Conservation (phyloP, 208 protist genomes). For the Naegleria fowleri region DNA sequence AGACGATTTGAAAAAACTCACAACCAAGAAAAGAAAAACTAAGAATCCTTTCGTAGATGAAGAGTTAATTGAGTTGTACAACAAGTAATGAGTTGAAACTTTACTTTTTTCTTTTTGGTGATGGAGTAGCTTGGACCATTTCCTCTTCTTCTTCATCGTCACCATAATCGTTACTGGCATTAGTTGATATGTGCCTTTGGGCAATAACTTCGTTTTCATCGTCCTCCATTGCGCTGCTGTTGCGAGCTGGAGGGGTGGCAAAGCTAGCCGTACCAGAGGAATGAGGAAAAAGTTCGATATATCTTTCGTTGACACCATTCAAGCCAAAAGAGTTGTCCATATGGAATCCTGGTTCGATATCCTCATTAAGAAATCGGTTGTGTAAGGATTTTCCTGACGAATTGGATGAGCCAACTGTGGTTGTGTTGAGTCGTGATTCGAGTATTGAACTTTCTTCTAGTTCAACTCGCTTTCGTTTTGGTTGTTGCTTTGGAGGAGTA, state of each 20-base stretch:
- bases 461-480: background rate
- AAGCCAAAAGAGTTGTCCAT: background rate
- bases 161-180: background rate
- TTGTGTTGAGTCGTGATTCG: too few species aligned
- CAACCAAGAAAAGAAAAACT: background rate
- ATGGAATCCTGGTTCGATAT: background rate
- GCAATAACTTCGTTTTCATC: background rate
- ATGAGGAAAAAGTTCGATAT: background rate
- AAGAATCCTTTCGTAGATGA: background rate
- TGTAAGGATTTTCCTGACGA: background rate
- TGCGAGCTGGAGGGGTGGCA: background rate
- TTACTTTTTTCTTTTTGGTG: background rate
- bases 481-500: background rate
- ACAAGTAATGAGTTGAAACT: background rate
- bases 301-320: background rate
- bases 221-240: background rate
- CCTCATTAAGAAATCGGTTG: background rate
- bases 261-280: background rate
- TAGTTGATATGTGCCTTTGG: background rate
- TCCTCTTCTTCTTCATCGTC: background rate
- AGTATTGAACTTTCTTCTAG: background rate
- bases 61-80: background rate
- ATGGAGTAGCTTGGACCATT: background rate
- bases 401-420: background rate
- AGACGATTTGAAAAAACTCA: background rate